A percentile compares a stretch with the other conserved stretches of the same genome.
phyloP scores from a whole-genome alignment of 2,329 filamentous ascomycete genomes.

The Blastomyces silverae region DNA sequence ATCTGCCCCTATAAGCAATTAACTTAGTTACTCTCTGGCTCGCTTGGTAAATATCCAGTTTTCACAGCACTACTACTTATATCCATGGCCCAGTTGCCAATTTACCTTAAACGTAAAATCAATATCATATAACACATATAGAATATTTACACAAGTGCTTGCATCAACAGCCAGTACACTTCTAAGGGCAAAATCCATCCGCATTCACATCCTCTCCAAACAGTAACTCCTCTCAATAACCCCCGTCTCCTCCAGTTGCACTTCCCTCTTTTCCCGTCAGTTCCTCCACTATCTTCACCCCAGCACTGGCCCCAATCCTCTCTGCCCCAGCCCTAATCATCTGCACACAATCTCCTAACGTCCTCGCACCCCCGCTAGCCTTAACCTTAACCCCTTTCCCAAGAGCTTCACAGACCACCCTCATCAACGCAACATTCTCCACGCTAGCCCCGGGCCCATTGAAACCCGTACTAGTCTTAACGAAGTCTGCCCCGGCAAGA shows the following conservation, averaged over 20 bases:
- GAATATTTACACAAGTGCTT: not conserved
- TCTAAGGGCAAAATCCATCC: not conserved
- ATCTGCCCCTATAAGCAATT: not conserved
- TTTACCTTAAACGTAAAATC: not conserved
- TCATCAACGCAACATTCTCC: slow-evolving; percentile 51
- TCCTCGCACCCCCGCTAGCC: slow-evolving; percentile 52
- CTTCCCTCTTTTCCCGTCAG: slow-evolving; percentile 22
- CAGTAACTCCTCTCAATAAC: slow-evolving; percentile 4
- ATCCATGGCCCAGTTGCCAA: not conserved
- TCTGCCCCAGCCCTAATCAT: slow-evolving; percentile 54
- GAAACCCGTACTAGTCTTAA: slow-evolving; percentile 57
- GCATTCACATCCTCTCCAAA: not conserved
- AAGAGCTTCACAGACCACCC: slow-evolving; percentile 42
- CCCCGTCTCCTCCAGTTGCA: slow-evolving; percentile 18
- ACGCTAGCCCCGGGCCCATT: slow-evolving; percentile 49
- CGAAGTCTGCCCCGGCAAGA: slow-evolving; percentile 50
- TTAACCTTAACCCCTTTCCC: slow-evolving; percentile 47
- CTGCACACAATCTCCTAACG: slow-evolving; percentile 44
- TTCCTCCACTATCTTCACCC: slow-evolving; percentile 50
- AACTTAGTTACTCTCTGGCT: not conserved
- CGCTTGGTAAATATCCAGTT: not conserved
- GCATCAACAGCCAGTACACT: not conserved
- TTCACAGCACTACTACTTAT: not conserved
- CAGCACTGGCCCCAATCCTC: slow-evolving; percentile 51
- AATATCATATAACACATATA: not conserved